A percentile compares a stretch with the other conserved stretches of the same genome.
These are phyloP conservation scores for Favolaschia claudopus DNA, from an alignment of 768 basidiomycete species.

Conservation along the genomic window DNA sequence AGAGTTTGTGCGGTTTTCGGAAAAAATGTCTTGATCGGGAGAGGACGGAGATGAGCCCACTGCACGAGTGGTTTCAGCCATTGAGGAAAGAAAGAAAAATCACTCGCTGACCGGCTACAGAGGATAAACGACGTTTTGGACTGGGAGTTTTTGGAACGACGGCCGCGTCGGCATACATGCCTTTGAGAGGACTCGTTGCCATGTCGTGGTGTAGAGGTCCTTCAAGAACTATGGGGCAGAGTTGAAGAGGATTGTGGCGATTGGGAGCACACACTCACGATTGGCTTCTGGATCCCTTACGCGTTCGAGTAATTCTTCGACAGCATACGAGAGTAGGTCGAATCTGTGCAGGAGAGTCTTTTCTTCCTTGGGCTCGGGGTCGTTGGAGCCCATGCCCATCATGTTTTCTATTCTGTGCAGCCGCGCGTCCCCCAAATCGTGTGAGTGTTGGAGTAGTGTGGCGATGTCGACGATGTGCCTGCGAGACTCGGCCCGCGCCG, in stretches of 20 bases:
- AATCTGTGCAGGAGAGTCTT: conserved; percentile 24
- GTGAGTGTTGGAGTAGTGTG: conserved; percentile 24
- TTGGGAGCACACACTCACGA: conserved; percentile 5
- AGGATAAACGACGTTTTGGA: background rate
- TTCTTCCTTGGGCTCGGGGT: conserved; percentile 20
- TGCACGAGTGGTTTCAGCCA: background rate
- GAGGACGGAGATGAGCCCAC: background rate
- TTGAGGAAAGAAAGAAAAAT: background rate
- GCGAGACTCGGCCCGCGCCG: conserved; percentile 16
- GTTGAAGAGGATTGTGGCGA: background rate
- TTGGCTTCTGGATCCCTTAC: conserved; percentile 30
- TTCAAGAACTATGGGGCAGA: conserved; percentile 1
- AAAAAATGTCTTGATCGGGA: background rate
- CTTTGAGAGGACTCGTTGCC: conserved; percentile 14
- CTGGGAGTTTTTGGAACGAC: conserved; percentile 3
- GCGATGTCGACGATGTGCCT: conserved; percentile 11
- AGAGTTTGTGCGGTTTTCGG: background rate
- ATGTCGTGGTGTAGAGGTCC: conserved; percentile 15
- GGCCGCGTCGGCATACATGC: conserved; percentile 2
- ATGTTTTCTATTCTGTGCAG: conserved; percentile 28
- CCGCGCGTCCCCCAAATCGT: conserved; percentile 14
- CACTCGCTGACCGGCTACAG: conserved; percentile 3
- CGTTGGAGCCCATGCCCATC: conserved; percentile 22
- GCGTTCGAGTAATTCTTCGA: conserved; percentile 32
- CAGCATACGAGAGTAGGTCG: conserved; percentile 27